Base-by-base conservation (phyloP, 2,329 filamentous ascomycete species). In the Coniochaeta pulveracea region DNA sequence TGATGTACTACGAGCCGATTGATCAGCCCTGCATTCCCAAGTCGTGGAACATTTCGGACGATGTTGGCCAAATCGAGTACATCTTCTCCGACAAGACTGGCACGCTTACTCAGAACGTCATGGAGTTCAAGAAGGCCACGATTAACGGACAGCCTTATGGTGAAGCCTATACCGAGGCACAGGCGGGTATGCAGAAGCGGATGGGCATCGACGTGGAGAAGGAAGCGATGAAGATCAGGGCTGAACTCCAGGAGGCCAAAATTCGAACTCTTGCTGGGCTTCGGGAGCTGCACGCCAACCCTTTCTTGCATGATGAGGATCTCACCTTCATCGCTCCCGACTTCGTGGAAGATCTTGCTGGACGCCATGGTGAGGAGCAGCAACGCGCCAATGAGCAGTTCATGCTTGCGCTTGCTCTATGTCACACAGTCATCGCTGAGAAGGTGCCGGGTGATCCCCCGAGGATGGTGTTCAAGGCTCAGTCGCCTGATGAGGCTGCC, bases 51-150 rank as follows among this genome's bases (percentile, higher is more conserved):
- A 96, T 98, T 33, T 96, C 89, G 1, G 91, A 98, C 51, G 93
- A 98, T 48, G 69, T 98, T 29, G 91, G 91, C 10, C 91, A 98
- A 58, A 94, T 98, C 41, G 91, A 96, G 58, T 98, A 96, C 63
- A 94, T 98, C 44, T 98, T 98, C 57, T 95, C 85, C 1, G 85
- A 93, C 65, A 93, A 93, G 60, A 93, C 85, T 0, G 85, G 85
- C 37, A 93, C 85, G 3, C 61, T 93, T 42, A 93, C 85, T 0
- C 85, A 93, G 49, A 93, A 93, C 52, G 82, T 93, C 34, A 93
- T 93, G 91, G 93, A 98, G 55, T 98, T 96, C 72, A 98, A 96
- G 58, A 98, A 98, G 58, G 86, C 82, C 35, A 93, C 88, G 1
- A 80, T 98, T 57, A 96, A 96, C 48, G 89, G 89, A n/a, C 74